Evolutionary conservation across 1,139 yeast species (phyloP).

Genomic region (Candida tetrigidarum): DNA sequence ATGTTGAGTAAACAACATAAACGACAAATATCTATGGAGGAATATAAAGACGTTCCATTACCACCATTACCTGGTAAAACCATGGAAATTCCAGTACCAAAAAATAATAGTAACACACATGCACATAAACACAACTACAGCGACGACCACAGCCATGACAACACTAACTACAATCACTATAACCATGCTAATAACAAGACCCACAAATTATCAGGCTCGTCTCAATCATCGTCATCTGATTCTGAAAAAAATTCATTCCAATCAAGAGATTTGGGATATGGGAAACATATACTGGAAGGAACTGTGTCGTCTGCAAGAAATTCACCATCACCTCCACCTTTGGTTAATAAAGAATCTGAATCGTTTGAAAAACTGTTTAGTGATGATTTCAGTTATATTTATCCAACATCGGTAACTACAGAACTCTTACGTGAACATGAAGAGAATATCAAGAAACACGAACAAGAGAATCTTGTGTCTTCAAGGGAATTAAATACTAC

Average conservation of each 20-base stretch:
- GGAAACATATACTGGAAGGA: conserved; percentile 1
- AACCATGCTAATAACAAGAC: too few species aligned
- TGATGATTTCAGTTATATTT: conserved; percentile 18
- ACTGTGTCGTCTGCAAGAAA: background rate
- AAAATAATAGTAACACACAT: background rate
- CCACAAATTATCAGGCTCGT: background rate
- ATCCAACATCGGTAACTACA: conserved; percentile 14
- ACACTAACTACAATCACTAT: too few species aligned
- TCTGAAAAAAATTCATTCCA: conserved; percentile 6
- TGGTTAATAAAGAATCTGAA: conserved; percentile 7
- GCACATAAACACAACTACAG: too few species aligned
- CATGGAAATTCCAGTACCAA: conserved; percentile 3
- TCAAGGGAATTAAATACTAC: conserved; percentile 11
- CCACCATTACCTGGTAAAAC: conserved; percentile 30
- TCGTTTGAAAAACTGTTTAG: conserved; percentile 16
- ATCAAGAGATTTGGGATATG: conserved; percentile 5
- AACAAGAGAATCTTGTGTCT: background rate
- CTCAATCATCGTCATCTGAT: background rate
- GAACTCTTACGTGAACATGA: conserved; percentile 23
- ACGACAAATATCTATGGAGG: conserved; percentile 23
- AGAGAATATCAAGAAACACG: conserved; percentile 17
- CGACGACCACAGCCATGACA: too few species aligned
- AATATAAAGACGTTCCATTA: conserved; percentile 31
- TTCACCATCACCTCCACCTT: conserved; percentile 1
- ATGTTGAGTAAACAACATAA: conserved; percentile 14